Evolutionary conservation across 1,139 yeast species (phyloP).

Genomic region (Saccharomyces uvarum): DNA sequence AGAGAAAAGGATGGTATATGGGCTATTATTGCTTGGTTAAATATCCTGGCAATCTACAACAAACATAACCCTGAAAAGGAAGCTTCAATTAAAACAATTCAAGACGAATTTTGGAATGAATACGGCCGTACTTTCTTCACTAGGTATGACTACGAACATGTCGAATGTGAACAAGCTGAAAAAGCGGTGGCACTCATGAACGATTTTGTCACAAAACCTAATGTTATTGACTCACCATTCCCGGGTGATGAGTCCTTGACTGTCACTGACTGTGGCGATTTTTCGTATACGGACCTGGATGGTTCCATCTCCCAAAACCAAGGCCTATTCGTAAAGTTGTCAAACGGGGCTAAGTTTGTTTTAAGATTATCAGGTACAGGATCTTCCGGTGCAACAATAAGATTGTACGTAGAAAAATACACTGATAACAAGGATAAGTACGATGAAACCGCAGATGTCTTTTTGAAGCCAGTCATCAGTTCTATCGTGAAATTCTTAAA

Average conservation of each 20-base stretch:
- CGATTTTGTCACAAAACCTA: conserved; percentile 37
- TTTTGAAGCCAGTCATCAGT: conserved; percentile 53
- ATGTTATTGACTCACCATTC: conserved; percentile 40
- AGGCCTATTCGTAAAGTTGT: conserved; percentile 79
- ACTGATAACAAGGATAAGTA: conserved; percentile 50
- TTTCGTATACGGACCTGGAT: conserved; percentile 87
- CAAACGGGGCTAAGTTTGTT: conserved; percentile 77
- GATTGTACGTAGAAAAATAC: conserved; percentile 85
- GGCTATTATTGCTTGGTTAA: conserved; percentile 97
- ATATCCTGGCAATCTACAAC: conserved; percentile 73
- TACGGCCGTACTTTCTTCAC: conserved; percentile 98
- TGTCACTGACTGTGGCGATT: conserved; percentile 75
- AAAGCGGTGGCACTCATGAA: conserved; percentile 56
- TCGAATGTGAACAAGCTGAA: conserved; percentile 66
- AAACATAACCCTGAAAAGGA: conserved; percentile 52
- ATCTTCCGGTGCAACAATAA: conserved; percentile 93
- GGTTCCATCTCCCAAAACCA: conserved; percentile 88
- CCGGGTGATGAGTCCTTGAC: conserved; percentile 40
- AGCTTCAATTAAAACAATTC: conserved; percentile 70
- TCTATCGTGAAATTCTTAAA: conserved; percentile 61
- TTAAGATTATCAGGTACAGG: conserved; percentile 96
- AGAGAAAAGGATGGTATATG: conserved; percentile 97
- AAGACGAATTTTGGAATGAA: conserved; percentile 77
- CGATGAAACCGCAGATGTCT: conserved; percentile 56
- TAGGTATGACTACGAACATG: conserved; percentile 88